Evolutionary conservation across 1,284 basidiomycete genomes (phyloP).

Genomic region (Coniferiporia sulphurascens): DNA sequence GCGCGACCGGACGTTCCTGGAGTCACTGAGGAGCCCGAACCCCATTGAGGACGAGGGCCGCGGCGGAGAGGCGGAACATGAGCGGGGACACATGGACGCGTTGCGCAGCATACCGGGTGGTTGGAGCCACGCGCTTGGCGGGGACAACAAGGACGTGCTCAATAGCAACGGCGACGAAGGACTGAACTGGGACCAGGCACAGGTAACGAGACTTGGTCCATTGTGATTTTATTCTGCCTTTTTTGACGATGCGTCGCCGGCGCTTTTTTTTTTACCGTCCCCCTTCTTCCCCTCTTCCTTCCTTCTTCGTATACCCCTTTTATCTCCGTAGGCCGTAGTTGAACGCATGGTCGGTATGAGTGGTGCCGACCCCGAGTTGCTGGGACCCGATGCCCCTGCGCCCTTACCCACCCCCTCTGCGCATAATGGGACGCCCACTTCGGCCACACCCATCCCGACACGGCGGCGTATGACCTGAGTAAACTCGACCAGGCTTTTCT

Average conservation of each 20-base stretch:
- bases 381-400: not conserved
- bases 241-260: not conserved
- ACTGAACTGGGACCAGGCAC: constrained; percentile 62
- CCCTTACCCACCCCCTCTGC: not conserved
- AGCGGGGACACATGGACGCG: not conserved
- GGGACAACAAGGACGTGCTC: constrained; percentile 18
- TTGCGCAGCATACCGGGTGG: not conserved
- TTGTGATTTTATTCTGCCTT: constrained; percentile 14
- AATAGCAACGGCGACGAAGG: constrained; percentile 23
- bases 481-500: constrained; percentile 24
- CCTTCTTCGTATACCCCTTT: not conserved
- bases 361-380: not conserved
- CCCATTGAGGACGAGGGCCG: constrained; percentile 1
- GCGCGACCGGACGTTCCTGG: constrained; percentile 9
- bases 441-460: not conserved
- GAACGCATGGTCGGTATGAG: constrained; percentile 64
- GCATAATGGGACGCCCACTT: not conserved
- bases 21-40: constrained; percentile 13
- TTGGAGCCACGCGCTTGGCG: not conserved
- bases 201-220: constrained; percentile 33
- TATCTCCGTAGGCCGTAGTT: constrained; percentile 41
- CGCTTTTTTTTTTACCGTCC: too few relatives aligned
- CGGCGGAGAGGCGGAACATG: not conserved
- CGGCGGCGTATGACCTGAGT: constrained; percentile 4
- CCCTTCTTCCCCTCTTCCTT: not conserved